Base-by-base conservation (phyloP, 2,329 filamentous ascomycete genomes). In the Ophiocordyceps australis region DNA sequence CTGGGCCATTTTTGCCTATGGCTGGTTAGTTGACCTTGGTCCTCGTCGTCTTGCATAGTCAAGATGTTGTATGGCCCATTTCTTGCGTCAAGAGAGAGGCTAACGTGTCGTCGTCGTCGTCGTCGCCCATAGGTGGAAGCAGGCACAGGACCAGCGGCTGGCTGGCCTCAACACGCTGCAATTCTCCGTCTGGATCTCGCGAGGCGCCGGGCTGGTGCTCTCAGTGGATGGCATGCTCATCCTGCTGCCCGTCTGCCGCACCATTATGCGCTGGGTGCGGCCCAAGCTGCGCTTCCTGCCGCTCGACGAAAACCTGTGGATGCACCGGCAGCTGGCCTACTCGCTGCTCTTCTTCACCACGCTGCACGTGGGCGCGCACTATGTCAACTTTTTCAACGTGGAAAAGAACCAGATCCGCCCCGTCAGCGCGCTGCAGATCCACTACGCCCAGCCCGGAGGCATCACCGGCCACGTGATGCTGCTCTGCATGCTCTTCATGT, bases 371-470 rank as follows among this genome's bases (percentile, higher is more conserved):
- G 45, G 62, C 10, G 71, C 71, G 26, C 89, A 98, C 53, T 98
- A 98, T 42, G 81, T 95, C 59, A 98, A 98, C 59, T 98, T 98
- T 57, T 95, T 74, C 64, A 94, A 93, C 41, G 79, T 98, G 34
- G 89, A 98, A 51, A 68, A 71, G 39, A 69, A 64, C 0, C 82
- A 94, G 46, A 66, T 94, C 28, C 74, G 89, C 27, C 74, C 76
- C 3, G 66, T 79, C 24, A 70, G 72, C 4, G 89, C 89, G 4
- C 53, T 95, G 6, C 65, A 95, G 43, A 93, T 95, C 35, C 89
- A 95, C 51, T 98, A 93, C 48, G 66, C 70, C 2, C 69, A 93
- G 45, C 68, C 83, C 25, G 85, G 82, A 41, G 89, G 89, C 32
- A 78, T 95, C 34, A 98, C 89, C 3, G 89, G 89, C 6, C 89